Base-by-base conservation (phyloP, 2,329 filamentous ascomycete species). In the Arthrobotrys pseudoclavata region DNA sequence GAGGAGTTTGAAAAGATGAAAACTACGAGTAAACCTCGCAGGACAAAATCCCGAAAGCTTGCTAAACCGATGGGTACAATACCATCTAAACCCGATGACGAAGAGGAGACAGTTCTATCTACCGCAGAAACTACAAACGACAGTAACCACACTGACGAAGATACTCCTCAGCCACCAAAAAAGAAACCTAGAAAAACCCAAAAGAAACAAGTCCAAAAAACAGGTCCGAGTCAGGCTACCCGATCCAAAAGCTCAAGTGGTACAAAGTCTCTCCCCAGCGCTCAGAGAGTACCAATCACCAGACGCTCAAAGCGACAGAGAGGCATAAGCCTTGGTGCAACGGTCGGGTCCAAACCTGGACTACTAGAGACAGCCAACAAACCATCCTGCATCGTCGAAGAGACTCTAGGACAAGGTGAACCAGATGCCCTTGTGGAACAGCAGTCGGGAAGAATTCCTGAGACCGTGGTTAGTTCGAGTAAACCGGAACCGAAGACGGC, bases 221-320 rank as follows among this genome's bases (percentile, higher is more conserved):
- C 42, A 2, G 26, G 48, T 1, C 26, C 42, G 55, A 50, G 29
- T 50, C 37, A 40, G 67, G 13, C 31, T 52, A 57, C 50, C 12
- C 24, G n/a, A 9, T 18, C 22, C 5, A 37, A 24, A 18, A n/a
- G n/a, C n/a, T n/a, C n/a, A n/a, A n/a, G 18, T 20, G 7, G 10
- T 13, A 52, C 42, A 20, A 64, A 34, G 15, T 4, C 55, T 0
- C 12, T 15, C 7, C 4, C 29, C 7, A 29, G 34, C 9, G 63
- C 18, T 13, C 50, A 37, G 13, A n/a, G 40, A 57, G 34, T 4
- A 26, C 42, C 29, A 1, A 18, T 15, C 4, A 4, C 55, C 20
- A 53, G 50, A n/a, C 68, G 60, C 12, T 61, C 66, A 5, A 70
- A 50, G 31, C 45, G 72, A 31, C 50, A 70, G 9, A 70, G 72